Evolutionary conservation across 805 yeast species (phyloP).

Genomic region (Candida palmyrensis): DNA sequence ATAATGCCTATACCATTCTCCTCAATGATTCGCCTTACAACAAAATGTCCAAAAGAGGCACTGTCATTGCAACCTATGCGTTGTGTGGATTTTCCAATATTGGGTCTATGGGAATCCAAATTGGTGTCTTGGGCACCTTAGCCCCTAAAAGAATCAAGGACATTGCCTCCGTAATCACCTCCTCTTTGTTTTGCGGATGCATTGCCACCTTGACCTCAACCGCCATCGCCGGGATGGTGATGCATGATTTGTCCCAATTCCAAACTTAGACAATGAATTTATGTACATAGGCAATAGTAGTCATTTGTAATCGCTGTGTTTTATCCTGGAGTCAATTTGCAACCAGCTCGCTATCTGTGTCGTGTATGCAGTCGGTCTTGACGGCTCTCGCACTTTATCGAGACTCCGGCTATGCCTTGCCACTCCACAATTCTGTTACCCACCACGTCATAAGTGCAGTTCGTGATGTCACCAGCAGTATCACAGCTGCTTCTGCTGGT

Average conservation of each 20-base stretch:
- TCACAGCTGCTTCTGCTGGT: too few species aligned
- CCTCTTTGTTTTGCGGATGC: slow-evolving; percentile 49
- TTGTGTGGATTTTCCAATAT: slow-evolving; percentile 61
- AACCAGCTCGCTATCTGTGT: not conserved
- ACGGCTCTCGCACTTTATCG: not conserved
- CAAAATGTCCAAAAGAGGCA: slow-evolving; percentile 45
- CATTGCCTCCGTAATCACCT: slow-evolving; percentile 40
- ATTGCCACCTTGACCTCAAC: slow-evolving; percentile 52
- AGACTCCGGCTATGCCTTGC: too few species aligned
- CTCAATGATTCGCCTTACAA: slow-evolving; percentile 39
- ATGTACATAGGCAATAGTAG: not conserved
- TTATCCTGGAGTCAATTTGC: not conserved
- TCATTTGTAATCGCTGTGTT: not conserved
- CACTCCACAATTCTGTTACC: too few species aligned
- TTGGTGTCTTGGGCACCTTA: slow-evolving; percentile 55
- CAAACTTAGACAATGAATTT: not conserved
- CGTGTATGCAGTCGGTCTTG: not conserved
- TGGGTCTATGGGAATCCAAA: slow-evolving; percentile 56
- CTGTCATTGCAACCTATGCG: slow-evolving; percentile 54
- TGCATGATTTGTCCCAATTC: slow-evolving; percentile 40
- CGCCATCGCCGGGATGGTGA: slow-evolving; percentile 59
- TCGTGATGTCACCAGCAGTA: too few species aligned
- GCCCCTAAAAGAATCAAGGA: slow-evolving; percentile 44
- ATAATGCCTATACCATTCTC: slow-evolving; percentile 46
- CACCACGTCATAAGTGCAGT: too few species aligned